These are phyloP conservation scores for Lunasporangiospora selenospora DNA, from an alignment of 192 early-diverging fungal genomes.

Conservation along the genomic window DNA sequence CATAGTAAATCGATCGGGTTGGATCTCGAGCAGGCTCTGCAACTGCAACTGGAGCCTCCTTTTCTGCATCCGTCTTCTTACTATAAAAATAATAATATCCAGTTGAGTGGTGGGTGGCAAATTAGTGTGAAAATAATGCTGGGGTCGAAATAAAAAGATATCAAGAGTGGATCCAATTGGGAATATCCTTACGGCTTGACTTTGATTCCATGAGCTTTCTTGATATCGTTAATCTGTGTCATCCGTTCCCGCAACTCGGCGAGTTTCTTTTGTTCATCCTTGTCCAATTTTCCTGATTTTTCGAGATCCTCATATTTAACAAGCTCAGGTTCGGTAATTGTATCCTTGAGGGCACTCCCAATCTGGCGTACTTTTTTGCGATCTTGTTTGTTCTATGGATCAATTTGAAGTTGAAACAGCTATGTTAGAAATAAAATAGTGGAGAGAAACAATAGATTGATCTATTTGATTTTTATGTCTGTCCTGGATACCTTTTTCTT, in stretches of 20 bases:
- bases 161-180: too few species aligned
- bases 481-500: conserved; percentile 50
- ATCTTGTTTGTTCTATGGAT: conserved; percentile 39
- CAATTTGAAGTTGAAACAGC: background rate
- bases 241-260: conserved; percentile 28
- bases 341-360: conserved; percentile 28
- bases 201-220: conserved; percentile 47
- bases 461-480: too few species aligned
- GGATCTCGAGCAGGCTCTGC: conserved; percentile 34
- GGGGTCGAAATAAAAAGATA: too few species aligned
- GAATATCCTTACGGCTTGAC: conserved; percentile 23
- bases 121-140: background rate
- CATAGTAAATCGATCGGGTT: conserved; percentile 43
- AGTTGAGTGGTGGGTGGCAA: too few species aligned
- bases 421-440: background rate
- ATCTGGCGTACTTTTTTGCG: conserved; percentile 43
- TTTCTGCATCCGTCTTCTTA: conserved; percentile 22
- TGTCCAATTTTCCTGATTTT: conserved; percentile 33
- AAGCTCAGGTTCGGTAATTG: conserved; percentile 32
- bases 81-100: conserved; percentile 1
- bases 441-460: background rate
- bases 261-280: conserved; percentile 32
- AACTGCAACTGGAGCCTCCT: conserved; percentile 23
- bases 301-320: conserved; percentile 38
- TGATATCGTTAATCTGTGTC: conserved; percentile 35